Percentiles rank a stretch among this genome's conserved stretches.
Conservation (phyloP, 2,329 filamentous ascomycete genomes). For the Cytospora leucostoma region DNA sequence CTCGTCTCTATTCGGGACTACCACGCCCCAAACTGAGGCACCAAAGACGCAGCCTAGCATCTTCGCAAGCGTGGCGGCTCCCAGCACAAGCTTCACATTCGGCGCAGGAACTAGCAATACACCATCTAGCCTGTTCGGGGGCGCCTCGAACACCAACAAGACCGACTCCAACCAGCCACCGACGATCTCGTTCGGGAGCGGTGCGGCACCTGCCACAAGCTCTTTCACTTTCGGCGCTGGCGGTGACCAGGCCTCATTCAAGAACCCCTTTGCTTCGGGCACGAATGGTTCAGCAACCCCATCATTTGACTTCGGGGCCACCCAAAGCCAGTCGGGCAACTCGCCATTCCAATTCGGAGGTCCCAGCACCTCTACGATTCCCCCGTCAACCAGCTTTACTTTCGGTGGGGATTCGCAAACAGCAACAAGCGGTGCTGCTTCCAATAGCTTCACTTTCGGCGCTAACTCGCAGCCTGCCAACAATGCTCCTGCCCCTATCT, state of each 20-base stretch:
- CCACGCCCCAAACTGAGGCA: slow-evolving; percentile 20
- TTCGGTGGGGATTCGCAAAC: slow-evolving; percentile 23
- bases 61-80: slow-evolving; percentile 29
- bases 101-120: slow-evolving; percentile 13
- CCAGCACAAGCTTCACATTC: slow-evolving; percentile 26
- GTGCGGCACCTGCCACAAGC: slow-evolving; percentile 29
- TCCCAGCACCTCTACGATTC: neutral
- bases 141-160: slow-evolving; percentile 26
- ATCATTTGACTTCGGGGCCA: slow-evolving; percentile 44
- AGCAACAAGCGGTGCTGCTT: slow-evolving; percentile 12
- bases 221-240: slow-evolving; percentile 45
- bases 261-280: slow-evolving; percentile 42
- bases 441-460: slow-evolving; percentile 22
- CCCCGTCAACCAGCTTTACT: slow-evolving; percentile 21
- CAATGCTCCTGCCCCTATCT: slow-evolving; percentile 36
- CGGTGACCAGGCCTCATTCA: slow-evolving; percentile 38
- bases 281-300: slow-evolving; percentile 33
- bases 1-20: slow-evolving; percentile 18
- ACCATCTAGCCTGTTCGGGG: slow-evolving; percentile 29
- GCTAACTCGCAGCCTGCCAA: slow-evolving; percentile 22
- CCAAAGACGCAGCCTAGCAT: slow-evolving; percentile 28
- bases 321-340: slow-evolving; percentile 23
- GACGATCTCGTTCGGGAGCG: slow-evolving; percentile 31
- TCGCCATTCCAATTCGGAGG: slow-evolving; percentile 33
- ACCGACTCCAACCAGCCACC: slow-evolving; percentile 18